Conservation (phyloP, 352 stramenopile genomes). For the Pythium insidiosum region DNA sequence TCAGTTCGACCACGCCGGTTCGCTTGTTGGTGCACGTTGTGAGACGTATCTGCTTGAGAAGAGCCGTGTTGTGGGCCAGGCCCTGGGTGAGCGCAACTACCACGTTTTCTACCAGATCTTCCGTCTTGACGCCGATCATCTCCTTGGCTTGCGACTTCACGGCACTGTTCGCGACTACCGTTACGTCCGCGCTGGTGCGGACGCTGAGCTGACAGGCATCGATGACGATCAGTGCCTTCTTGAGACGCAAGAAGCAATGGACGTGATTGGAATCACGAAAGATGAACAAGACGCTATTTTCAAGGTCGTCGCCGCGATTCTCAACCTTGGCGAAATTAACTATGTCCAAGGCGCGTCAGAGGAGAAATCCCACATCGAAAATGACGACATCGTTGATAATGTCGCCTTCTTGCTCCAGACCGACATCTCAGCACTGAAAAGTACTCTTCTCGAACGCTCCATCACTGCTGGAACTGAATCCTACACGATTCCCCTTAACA, state of each 20-base stretch:
- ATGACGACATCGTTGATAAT: conserved; percentile 47
- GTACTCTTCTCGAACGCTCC: conserved; percentile 82
- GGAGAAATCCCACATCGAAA: conserved; percentile 49
- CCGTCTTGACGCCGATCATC: conserved; percentile 31
- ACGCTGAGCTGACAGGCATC: conserved; percentile 49
- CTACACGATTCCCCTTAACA: conserved; percentile 89
- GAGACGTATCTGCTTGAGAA: conserved; percentile 97
- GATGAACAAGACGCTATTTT: conserved; percentile 90
- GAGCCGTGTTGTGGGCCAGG: conserved; percentile 89
- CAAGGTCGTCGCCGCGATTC: conserved; percentile 91
- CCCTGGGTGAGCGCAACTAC: conserved; percentile 93
- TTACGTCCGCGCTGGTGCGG: conserved; percentile 57
- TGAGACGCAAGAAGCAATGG: conserved; percentile 85
- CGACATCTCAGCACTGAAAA: conserved; percentile 61
- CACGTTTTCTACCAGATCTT: conserved; percentile 98
- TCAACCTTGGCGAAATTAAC: conserved; percentile 95
- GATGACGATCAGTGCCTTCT: conserved; percentile 65
- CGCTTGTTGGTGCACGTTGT: conserved; percentile 54
- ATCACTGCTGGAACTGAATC: conserved; percentile 92
- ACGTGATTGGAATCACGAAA: conserved; percentile 85
- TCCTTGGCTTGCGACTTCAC: conserved; percentile 43
- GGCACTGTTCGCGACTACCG: conserved; percentile 63
- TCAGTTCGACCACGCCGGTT: conserved; percentile 56
- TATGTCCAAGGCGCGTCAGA: conserved; percentile 69
- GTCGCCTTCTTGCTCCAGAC: conserved; percentile 53